Evolutionary conservation across 1,284 basidiomycete genomes (phyloP), one percentile per base, ranked within the genome.

Genomic region (Tilletia indica): DNA sequence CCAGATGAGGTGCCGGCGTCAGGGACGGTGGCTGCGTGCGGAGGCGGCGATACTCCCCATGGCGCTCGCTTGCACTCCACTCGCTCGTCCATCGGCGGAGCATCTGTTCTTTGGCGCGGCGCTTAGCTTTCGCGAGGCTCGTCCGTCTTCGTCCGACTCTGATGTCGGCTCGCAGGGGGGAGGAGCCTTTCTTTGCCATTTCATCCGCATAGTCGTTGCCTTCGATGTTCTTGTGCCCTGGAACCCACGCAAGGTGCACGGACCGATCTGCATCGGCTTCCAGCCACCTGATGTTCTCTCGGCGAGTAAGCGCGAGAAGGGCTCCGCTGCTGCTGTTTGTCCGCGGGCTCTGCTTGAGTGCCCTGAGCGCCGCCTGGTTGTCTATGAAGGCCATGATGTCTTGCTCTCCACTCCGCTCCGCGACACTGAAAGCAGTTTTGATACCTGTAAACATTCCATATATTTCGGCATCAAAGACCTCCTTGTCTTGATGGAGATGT

Each of bases 401-500:
- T 38, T 8, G 19, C 14, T 19, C 38, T 14, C 31, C 34, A 19
- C 36, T 16, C 4, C 16, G 4, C 4, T 6, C 11, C 5, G 61
- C 61, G n/a, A 38, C 19, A 38, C n/a, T 12, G 61, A 64, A 19
- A 14, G 61, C 61, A 8, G 5, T 5, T 19, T 64, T 19, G 31
- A 64, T 2, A 16, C 25, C 61, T 16, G 16, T 9, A 4, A 39
- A 21, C 12, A 64, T 6, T 3, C 9, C 61, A 38, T 12, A 39
- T 6, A 64, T n/a, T n/a, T 64, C 61, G 25, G 61, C 38, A 42
- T 64, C 61, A 64, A 64, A 64, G 34, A 64, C 61, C 61, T 64
- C 61, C 14, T 8, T 12, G 12, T 42, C 8, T 14, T 21, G 9
- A 25, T 39, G 61, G 31, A 64, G 11, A 38, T 64, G 31, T 31